phyloP scores from a whole-genome alignment of 345 rosid species.

The Odontarrhena argentea region DNA sequence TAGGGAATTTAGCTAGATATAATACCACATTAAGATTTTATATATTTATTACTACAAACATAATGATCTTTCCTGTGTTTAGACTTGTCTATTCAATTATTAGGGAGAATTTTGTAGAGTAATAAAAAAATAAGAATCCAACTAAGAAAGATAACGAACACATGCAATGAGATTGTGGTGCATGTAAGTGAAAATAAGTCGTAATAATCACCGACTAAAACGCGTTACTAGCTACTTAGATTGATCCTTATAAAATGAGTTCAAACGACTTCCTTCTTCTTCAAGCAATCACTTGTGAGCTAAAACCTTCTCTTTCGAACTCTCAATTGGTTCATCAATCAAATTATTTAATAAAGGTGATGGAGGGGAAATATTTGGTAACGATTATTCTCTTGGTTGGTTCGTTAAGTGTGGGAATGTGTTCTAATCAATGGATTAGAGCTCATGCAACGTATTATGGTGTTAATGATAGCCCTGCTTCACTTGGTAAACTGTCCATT shows the following conservation, averaged over 20 bases:
- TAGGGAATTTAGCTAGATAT: slow-evolving; percentile 7
- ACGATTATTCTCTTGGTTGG: slow-evolving; percentile 35
- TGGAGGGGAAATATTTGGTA: slow-evolving; percentile 28
- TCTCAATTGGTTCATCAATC: slow-evolving; percentile 12
- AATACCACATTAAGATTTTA: not conserved
- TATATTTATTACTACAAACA: not conserved
- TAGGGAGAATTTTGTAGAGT: slow-evolving; percentile 31
- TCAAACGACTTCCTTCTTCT: slow-evolving; percentile 35
- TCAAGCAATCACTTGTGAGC: slow-evolving; percentile 34
- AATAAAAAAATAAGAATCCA: slow-evolving; percentile 32
- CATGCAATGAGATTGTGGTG: slow-evolving; percentile 41
- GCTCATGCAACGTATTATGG: slow-evolving; percentile 82
- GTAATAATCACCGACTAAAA: slow-evolving; percentile 43
- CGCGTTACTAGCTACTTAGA: slow-evolving; percentile 22
- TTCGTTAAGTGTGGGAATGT: slow-evolving; percentile 43
- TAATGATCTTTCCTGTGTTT: slow-evolving; percentile 18
- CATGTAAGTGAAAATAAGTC: slow-evolving; percentile 41
- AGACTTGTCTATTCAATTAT: slow-evolving; percentile 33
- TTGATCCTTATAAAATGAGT: slow-evolving; percentile 32
- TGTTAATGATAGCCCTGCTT: slow-evolving; percentile 67
- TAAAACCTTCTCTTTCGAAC: slow-evolving; percentile 15
- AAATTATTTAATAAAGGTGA: slow-evolving; percentile 15
- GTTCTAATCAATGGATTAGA: slow-evolving; percentile 50
- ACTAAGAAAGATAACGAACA: slow-evolving; percentile 47
- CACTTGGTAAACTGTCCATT: slow-evolving; percentile 56